Evolutionary conservation across 75 land plant genomes (phyloP), one percentile per base, ranked within the genome.

Genomic region (Cunninghamia lanceolata): DNA sequence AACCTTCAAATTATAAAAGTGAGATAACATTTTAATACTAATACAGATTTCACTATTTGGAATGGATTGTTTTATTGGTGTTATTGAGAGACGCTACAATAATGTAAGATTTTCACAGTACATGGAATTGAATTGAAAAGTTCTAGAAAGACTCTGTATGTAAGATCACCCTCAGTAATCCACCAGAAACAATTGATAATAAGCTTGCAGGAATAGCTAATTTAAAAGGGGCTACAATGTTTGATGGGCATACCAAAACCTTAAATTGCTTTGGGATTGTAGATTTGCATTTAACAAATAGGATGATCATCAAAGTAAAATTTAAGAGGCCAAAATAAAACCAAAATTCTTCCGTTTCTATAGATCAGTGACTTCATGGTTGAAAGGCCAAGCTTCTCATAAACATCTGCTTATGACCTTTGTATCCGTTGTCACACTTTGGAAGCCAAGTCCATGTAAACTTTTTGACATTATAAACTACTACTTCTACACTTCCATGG

Each of bases 381-480:
- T 52, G 38, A 83, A 46, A 53, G 28, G 84, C 56, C 36, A 52
- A 25, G 39, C 54, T 83, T 32, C 39, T 83, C 25, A 83, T 34
- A 53, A 83, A 32, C 84, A 50, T 83, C 30, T 82, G 83, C 34
- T 52, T 83, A 35, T 83, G 63, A 52, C 4, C 39, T 83, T 43
- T 46, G 45, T 83, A 32, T 50, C 47, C 11, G 53, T 82, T 6
- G 32, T 82, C 59, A 82, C 19, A 47, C 36, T 47, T 52, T 52
- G 84, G 84, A 32, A 82, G 84, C 84, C 84, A 83, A 52, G 4
- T 4, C 84, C 63, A 83, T 21, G 63, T 34, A 11, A 35, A 83
- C 28, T 35, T 16, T 17, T 38, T 53, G 1, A 53, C 21, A 53
- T 83, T 83, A 32, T 83, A 83, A 43, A 21, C 40, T 10, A 35